Evolutionary conservation across 805 yeast species (phyloP).

Genomic region (Wilhelminamyces savonicus): DNA sequence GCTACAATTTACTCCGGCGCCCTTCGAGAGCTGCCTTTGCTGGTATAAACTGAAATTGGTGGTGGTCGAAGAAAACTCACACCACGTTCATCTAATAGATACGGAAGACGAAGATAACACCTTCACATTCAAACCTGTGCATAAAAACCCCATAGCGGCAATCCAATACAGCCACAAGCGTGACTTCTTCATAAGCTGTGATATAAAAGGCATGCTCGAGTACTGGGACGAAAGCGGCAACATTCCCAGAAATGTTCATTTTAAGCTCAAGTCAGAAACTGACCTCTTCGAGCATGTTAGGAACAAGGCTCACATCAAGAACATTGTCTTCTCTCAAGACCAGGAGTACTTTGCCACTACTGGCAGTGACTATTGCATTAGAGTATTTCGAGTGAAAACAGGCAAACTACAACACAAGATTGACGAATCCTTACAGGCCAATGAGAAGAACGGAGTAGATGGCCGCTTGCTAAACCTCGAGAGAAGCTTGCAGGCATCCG

Average conservation of each 20-base stretch:
- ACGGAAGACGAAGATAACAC: conserved; percentile 7
- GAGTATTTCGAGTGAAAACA: conserved; percentile 23
- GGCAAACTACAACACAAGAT: conserved; percentile 20
- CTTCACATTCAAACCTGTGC: conserved; percentile 3
- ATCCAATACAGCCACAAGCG: conserved; percentile 8
- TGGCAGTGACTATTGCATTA: conserved; percentile 23
- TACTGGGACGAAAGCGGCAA: conserved; percentile 11
- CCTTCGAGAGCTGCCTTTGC: no score
- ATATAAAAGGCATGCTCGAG: conserved; percentile 15
- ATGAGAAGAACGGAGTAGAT: conserved; percentile 1
- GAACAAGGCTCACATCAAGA: conserved; percentile 15
- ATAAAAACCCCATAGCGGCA: conserved; percentile 6
- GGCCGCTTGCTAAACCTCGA: no score
- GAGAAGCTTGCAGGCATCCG: neutral
- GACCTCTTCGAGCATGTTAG: conserved; percentile 28
- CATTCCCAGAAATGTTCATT: conserved; percentile 9
- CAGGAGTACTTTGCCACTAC: conserved; percentile 19
- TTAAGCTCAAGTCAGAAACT: conserved; percentile 33
- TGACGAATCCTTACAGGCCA: conserved; percentile 3
- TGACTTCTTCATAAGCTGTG: conserved; percentile 13
- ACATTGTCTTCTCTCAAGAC: conserved; percentile 16
- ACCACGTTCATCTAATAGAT: conserved; percentile 6
- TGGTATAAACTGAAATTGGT: conserved; percentile 8
- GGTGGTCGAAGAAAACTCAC: conserved; percentile 7
- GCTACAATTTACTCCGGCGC: conserved; percentile 19